Evolutionary conservation across 805 yeast genomes (phyloP), one percentile per base, ranked within the genome.

Genomic region (Candida ipomoeae): DNA sequence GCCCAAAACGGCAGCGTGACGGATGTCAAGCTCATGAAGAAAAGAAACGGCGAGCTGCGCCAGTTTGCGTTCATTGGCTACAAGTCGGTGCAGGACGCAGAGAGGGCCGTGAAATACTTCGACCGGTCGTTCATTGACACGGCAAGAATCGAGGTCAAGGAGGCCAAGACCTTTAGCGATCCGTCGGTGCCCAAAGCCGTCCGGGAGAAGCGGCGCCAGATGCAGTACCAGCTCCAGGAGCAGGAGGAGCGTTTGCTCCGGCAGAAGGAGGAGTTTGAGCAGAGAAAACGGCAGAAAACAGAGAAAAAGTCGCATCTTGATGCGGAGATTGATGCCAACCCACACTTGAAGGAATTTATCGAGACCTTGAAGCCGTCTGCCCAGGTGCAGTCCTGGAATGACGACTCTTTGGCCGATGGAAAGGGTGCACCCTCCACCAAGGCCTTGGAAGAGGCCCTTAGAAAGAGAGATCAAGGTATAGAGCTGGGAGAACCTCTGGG

Each of bases 31-130:
- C 74, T 94, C 35, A 80, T 90, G 79, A 85, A 80, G 60, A 88
- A 85, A 56, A 77, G 85, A 58, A 82, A 81, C 57, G 99, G 99
- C 23, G 86, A 85, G 61, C 87, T 96, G 8, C 81, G 99, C 68
- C 77, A 95, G 59, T 94, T 94, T 74, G 98, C 96, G 6, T 94
- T 94, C 61, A 74, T 94, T 46, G 99, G 99, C 0, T 94, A 80
- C 67, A 84, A 82, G 60, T 74, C 82, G n/a, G 74, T 69, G 17
- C 76, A 70, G 11, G 96, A 87, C 60, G 98, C 99, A 1, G 80
- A 77, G 45, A 78, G 74, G 41, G 96, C 97, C 0, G 92, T 84
- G 6, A 75, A 71, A 44, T 89, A 79, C 66, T 91, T 86, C 67
- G 75, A 94, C 68, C 76, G 79, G 6, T 80, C 96, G 1, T 94